Base-by-base conservation (phyloP, 805 yeast species). In the Candida railenensis region DNA sequence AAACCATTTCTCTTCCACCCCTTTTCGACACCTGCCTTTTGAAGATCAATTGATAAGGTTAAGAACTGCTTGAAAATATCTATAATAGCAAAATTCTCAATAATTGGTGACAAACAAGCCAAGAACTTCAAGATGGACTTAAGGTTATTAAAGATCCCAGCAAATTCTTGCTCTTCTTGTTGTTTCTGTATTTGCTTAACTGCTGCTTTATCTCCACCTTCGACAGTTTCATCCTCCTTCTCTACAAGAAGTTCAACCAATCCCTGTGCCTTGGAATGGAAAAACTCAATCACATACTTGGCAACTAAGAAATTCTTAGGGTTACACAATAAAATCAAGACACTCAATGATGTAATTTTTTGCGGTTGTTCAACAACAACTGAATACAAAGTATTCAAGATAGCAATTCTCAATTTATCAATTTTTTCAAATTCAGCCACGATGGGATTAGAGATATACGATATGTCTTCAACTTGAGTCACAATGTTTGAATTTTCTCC, bases 351-450 rank as follows among this genome's bases (percentile, higher is more conserved):
- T 12, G 84, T 81, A 48, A 85, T 78, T 62, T 91, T 94, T 52
- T 91, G 96, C 0, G 99, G 98, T 64, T 92, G 97, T 64, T 94
- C 98, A 22, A 79, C 66, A 9, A 85, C 74, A 38, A 87, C 77
- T 2, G 96, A 88, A 45, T 77, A 76, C 21, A 90, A 59, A 2
- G 88, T 86, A 42, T 76, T 73, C 48, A 88, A 66, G 18, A 88
- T 68, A 2, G 85, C 80, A 30, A 66, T 67, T 48, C 88, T 73
- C 51, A 85, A 78, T 43, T 74, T 74, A 48, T 79, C 83, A 46
- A 83, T 83, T 51, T 73, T 76, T 52, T 80, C 87, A 56, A 82
- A 80, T 55, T 83, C 87, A 32, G 79, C 80, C 36, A 78, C 80
- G 37, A 85, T 81, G 1, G 88, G 87, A 45, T 76, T 80, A 33